Conservation (phyloP, 2,329 filamentous ascomycete genomes). For the Aspergillus aculeatus region DNA sequence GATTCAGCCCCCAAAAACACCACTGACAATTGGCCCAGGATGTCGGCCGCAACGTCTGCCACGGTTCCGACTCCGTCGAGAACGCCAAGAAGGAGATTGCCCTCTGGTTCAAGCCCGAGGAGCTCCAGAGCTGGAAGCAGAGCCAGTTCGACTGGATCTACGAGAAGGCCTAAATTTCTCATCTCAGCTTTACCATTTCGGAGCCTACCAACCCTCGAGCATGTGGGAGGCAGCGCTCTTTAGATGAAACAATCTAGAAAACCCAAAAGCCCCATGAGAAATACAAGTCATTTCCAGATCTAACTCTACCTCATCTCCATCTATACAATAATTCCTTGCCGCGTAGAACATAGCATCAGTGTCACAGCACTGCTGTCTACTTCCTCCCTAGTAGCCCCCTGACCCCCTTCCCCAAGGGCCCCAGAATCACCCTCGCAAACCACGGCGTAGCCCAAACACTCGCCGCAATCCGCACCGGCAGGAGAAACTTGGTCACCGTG, state of each 20-base stretch:
- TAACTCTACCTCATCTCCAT: neutral
- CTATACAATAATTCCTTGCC: neutral
- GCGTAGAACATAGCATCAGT: neutral
- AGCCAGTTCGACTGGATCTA: conserved; percentile 92
- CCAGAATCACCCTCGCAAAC: conserved; percentile 71
- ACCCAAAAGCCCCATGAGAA: conserved; percentile 12
- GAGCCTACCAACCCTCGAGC: conserved; percentile 12
- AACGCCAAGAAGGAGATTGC: conserved; percentile 99
- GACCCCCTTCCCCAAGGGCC: conserved; percentile 45
- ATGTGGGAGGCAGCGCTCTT: conserved; percentile 10
- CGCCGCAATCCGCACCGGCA: conserved; percentile 72
- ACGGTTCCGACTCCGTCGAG: conserved; percentile 98
- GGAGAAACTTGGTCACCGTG: conserved; percentile 79
- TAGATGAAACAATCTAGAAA: conserved; percentile 8
- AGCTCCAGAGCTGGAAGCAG: conserved; percentile 81
- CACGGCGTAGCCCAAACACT: conserved; percentile 91
- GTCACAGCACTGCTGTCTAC: conserved; percentile 9
- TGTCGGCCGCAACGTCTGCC: conserved; percentile 98
- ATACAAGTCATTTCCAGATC: conserved; percentile 14
- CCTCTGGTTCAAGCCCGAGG: conserved; percentile 92
- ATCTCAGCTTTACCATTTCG: conserved; percentile 16
- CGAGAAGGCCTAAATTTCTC: conserved; percentile 67
- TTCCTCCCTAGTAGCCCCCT: conserved; percentile 40
- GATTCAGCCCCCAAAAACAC: neutral
- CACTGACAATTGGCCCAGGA: conserved; percentile 47